Evolutionary conservation across 441 rosid genomes (phyloP).

Genomic region (Macaranga tanarius): DNA sequence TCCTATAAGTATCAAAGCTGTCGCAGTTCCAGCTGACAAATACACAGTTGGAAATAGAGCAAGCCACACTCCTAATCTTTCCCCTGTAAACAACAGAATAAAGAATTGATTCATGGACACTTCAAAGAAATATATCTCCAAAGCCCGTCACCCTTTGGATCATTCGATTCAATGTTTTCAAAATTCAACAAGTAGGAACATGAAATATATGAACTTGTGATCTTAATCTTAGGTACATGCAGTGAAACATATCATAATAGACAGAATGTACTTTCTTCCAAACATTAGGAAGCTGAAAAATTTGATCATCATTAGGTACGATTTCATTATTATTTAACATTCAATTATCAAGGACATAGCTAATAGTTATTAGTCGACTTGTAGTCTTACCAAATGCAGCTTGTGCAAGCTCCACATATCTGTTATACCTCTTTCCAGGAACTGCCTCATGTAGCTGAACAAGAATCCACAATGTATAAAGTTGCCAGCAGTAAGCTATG

Average conservation of each 20-base stretch:
- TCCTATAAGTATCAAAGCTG: conserved; percentile 85
- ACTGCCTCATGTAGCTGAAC: conserved; percentile 96
- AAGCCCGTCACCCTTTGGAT: too few relatives aligned
- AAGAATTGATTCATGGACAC: neutral
- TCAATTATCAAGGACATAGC: neutral
- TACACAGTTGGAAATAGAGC: conserved; percentile 92
- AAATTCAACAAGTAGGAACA: too few relatives aligned
- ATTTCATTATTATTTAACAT: too few relatives aligned
- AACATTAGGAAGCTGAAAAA: neutral
- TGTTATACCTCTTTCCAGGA: conserved; percentile 85
- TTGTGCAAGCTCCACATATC: conserved; percentile 93
- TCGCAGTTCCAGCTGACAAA: conserved; percentile 91
- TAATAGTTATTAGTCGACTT: neutral
- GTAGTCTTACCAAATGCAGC: conserved; percentile 84
- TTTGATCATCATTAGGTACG: neutral
- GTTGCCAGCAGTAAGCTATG: conserved; percentile 91
- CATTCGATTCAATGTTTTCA: too few relatives aligned
- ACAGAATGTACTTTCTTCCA: neutral
- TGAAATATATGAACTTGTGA: too few relatives aligned
- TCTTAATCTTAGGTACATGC: too few relatives aligned
- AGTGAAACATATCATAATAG: neutral
- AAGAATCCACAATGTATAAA: conserved; percentile 86
- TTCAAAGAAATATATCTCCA: too few relatives aligned
- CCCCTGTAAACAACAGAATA: conserved; percentile 49
- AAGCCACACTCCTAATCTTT: conserved; percentile 82